phyloP scores from a whole-genome alignment of 2,329 filamentous ascomycete species.

The Didymosphaeria variabile region DNA sequence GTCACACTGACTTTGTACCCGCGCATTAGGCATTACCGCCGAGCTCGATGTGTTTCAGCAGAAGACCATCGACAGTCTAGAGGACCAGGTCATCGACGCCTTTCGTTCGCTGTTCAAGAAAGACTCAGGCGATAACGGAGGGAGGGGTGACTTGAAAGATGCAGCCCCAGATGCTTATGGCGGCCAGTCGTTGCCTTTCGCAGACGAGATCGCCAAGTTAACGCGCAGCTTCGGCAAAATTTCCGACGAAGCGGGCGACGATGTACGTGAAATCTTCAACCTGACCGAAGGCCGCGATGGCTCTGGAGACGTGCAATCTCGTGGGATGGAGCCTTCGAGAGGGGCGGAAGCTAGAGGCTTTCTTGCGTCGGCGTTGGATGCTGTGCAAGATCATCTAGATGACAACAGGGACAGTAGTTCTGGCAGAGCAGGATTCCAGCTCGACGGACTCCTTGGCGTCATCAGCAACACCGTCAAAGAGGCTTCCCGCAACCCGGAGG shows the following conservation, averaged over 20 bases:
- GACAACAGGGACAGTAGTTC: conserved; percentile 17
- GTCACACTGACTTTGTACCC: too few species aligned
- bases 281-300: conserved; percentile 32
- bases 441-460: conserved; percentile 38
- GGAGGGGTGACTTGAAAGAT: conserved; percentile 29
- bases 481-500: conserved; percentile 38
- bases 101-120: conserved; percentile 40
- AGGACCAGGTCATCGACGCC: conserved; percentile 40
- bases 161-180: conserved; percentile 40
- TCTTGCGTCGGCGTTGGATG: conserved; percentile 36
- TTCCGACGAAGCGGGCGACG: conserved; percentile 37
- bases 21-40: conserved; percentile 26
- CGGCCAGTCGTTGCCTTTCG: conserved; percentile 39
- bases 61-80: conserved; percentile 43
- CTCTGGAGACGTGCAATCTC: conserved; percentile 25
- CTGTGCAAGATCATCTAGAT: conserved; percentile 38
- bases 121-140: conserved; percentile 30
- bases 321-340: conserved; percentile 14
- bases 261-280: conserved; percentile 40
- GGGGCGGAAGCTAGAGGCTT: conserved; percentile 32
- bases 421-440: conserved; percentile 30
- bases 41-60: conserved; percentile 43
- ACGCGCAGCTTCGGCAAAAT: conserved; percentile 40
- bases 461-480: conserved; percentile 41
- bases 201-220: conserved; percentile 40